These are phyloP conservation scores for Schizosaccharomyces japonicus DNA, from an alignment of 805 yeast species.

Conservation along the genomic window DNA sequence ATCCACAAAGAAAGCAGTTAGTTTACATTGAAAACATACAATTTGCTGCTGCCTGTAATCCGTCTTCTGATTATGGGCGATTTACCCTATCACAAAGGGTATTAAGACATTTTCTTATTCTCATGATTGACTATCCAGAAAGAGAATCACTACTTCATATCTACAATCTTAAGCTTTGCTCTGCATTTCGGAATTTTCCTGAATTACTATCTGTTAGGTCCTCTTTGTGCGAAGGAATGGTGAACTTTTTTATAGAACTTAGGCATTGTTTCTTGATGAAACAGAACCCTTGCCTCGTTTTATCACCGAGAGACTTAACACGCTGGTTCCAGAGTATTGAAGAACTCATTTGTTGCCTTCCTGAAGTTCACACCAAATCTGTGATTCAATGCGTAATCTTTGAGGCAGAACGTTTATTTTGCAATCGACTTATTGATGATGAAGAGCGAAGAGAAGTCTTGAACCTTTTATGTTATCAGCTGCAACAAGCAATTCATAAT, in stretches of 20 bases:
- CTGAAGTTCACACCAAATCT: conserved; percentile 19
- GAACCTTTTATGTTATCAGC: conserved; percentile 16
- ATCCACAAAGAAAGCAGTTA: conserved; percentile 36
- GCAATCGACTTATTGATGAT: conserved; percentile 36
- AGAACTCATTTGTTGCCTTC: conserved; percentile 22
- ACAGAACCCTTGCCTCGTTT: no score
- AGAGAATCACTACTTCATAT: conserved; percentile 36
- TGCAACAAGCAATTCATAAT: conserved; percentile 24
- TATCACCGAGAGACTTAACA: conserved; percentile 77
- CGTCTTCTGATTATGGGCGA: conserved; percentile 64
- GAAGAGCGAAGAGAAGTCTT: conserved; percentile 30
- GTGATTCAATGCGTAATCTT: conserved; percentile 52
- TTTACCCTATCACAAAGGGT: conserved; percentile 33
- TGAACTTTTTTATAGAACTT: no score
- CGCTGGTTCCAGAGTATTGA: conserved; percentile 65
- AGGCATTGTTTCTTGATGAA: no score
- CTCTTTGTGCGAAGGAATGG: no score
- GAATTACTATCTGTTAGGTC: no score
- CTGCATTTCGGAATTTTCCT: no score
- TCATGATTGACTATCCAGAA: conserved; percentile 66
- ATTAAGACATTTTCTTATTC: conserved; percentile 36
- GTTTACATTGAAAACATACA: conserved; percentile 38
- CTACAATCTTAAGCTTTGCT: conserved; percentile 32
- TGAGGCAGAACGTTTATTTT: conserved; percentile 56
- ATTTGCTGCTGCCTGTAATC: conserved; percentile 89